Base-by-base conservation (phyloP, 129 eudicot species). In the Tanacetum coccineum region DNA sequence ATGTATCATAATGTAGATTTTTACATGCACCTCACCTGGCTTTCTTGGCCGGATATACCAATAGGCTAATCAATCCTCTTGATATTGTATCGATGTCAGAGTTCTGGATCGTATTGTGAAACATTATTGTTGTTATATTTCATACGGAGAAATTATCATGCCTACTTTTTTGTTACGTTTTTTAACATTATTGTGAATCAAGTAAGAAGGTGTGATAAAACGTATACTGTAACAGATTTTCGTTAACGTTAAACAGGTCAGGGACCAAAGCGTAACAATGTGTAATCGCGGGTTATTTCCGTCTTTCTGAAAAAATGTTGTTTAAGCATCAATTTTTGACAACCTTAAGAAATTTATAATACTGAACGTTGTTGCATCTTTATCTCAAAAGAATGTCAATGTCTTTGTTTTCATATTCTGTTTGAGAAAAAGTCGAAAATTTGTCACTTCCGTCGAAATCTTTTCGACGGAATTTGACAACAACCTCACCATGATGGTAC, bases 1-100 rank as follows among this genome's bases (percentile, higher is more conserved):
- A 15, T 83, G 87, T 79, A 79, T 44, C 75, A 70, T 83, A 70
- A 76, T 83, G 87, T 83, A 83, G 77, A 75, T 68, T 63, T n/a
- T 69, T 62, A 70, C 72, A 64, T 28, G 30, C 36, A 36, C 73
- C 64, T 32, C 40, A 32, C 8, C 7, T 32, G 52, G 58, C 28
- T 51, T 19, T 67, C 3, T 36, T 25, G 75, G 75, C 52, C 60
- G 57, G 64, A 59, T 66, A 75, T 60, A 51, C 64, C 25, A 25
- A 17, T 68, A 17, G 48, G 49, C 75, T 76, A 76, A 68, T 75
- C 25, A 22, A 52, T 36, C 51, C 9, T 58, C n/a, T 9, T 51
- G 50, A n/a, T 59, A 19, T 65, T 9, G 3, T 64, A 28, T 60
- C 36, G 42, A 52, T n/a, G 68, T 59, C 42, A 75, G 59, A 60